Percentiles rank a stretch among this genome's conserved stretches.
Conservation (phyloP, 2,329 filamentous ascomycete species). For the Trichoderma breve region DNA sequence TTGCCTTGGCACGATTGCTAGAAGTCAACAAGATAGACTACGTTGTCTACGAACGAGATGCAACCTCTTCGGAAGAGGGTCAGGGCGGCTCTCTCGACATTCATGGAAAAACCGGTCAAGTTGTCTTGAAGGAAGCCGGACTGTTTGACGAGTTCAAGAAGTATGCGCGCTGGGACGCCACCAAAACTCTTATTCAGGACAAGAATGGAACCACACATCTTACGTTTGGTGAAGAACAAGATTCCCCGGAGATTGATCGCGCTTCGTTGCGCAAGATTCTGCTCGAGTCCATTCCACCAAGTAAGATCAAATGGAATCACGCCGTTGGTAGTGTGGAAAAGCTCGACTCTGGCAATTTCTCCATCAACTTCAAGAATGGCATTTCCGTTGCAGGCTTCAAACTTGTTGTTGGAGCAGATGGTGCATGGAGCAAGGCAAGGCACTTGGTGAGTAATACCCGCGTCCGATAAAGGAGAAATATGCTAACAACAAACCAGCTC, state of each 20-base stretch:
- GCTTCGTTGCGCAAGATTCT: conserved; percentile 40
- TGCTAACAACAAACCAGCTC: conserved; percentile 25
- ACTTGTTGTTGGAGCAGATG: conserved; percentile 38
- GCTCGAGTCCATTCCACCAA: conserved; percentile 41
- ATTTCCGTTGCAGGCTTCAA: conserved; percentile 39
- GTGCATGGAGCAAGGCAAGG: conserved; percentile 39
- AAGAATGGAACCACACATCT: conserved; percentile 38
- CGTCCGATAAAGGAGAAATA: not conserved
- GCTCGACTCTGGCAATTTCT: conserved; percentile 26
- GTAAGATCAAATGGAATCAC: conserved; percentile 42
- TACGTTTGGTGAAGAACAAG: conserved; percentile 26
- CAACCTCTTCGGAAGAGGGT: conserved; percentile 39
- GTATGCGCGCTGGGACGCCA: conserved; percentile 47
- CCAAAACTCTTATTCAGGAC: conserved; percentile 47
- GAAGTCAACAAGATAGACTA: conserved; percentile 44
- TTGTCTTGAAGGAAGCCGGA: conserved; percentile 49
- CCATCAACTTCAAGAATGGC: conserved; percentile 39
- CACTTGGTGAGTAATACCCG: conserved; percentile 14
- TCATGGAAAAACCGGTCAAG: conserved; percentile 50
- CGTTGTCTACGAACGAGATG: conserved; percentile 51
- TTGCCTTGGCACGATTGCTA: conserved; percentile 49
- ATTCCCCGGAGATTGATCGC: conserved; percentile 43
- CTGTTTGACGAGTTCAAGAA: conserved; percentile 51
- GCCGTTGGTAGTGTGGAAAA: not conserved
- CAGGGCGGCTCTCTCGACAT: conserved; percentile 57